Conservation (phyloP, 768 basidiomycete genomes). For the Lactarius deliciosus region DNA sequence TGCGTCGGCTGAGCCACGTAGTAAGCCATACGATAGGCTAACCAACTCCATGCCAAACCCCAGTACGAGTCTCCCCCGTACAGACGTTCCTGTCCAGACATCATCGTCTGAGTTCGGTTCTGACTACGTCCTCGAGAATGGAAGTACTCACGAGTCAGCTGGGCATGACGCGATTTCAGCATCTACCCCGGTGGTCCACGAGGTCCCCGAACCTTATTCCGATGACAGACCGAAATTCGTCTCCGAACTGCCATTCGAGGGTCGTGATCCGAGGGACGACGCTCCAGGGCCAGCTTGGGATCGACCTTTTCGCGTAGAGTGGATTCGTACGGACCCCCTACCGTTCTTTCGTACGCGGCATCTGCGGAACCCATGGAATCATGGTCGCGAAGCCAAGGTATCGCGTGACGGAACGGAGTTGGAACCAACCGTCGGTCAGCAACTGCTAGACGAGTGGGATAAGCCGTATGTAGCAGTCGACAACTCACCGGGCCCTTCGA, state of each 20-base stretch:
- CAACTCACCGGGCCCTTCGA: slow-evolving; percentile 23
- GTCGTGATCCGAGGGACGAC: slow-evolving; percentile 32
- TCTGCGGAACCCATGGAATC: slow-evolving; percentile 91
- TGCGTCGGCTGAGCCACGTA: slow-evolving; percentile 55
- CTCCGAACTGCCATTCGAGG: slow-evolving; percentile 30
- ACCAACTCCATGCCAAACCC: slow-evolving; percentile 33
- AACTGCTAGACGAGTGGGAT: slow-evolving; percentile 70
- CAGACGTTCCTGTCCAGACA: slow-evolving; percentile 12
- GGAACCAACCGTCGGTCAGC: slow-evolving; percentile 72
- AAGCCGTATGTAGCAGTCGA: slow-evolving; percentile 33
- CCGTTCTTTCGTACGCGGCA: slow-evolving; percentile 77
- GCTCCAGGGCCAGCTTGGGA: slow-evolving; percentile 53
- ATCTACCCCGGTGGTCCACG: slow-evolving; percentile 1
- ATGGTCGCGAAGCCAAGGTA: slow-evolving; percentile 76
- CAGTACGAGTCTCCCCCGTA: slow-evolving; percentile 34
- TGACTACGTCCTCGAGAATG: slow-evolving; percentile 36
- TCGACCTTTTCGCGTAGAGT: slow-evolving; percentile 77
- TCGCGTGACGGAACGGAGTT: slow-evolving; percentile 91
- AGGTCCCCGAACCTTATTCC: neutral
- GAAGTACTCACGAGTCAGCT: neutral
- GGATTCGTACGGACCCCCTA: slow-evolving; percentile 69
- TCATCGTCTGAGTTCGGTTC: slow-evolving; percentile 42
- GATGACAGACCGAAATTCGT: slow-evolving; percentile 2
- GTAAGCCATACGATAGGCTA: slow-evolving; percentile 38
- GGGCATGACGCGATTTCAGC: slow-evolving; percentile 13